Conservation (phyloP, 768 basidiomycete species). For the Suillus decipiens region DNA sequence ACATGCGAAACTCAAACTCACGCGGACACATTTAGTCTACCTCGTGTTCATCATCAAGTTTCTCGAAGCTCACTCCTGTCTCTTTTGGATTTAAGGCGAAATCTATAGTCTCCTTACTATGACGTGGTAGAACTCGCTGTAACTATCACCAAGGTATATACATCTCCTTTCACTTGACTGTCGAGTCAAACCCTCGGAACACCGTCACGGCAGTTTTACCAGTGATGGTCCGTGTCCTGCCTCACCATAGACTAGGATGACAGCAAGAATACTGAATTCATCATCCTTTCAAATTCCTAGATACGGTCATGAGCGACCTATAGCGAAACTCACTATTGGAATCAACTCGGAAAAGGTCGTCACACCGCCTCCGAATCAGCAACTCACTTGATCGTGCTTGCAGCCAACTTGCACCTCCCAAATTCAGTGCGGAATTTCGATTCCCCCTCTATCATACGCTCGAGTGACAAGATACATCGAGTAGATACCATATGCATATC, state of each 20-base stretch:
- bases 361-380: background rate
- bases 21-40: background rate
- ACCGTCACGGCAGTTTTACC: background rate
- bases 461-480: background rate
- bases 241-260: background rate
- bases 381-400: conserved; percentile 1
- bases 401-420: conserved; percentile 1
- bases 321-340: conserved; percentile 3
- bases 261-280: background rate
- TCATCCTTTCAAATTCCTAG: conserved; percentile 2
- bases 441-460: conserved; percentile 16
- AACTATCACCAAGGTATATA: background rate
- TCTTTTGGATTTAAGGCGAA: background rate
- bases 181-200: background rate
- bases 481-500: too few species aligned
- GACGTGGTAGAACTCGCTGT: background rate
- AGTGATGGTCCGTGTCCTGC: background rate
- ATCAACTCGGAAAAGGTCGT: conserved; percentile 2
- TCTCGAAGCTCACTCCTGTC: background rate
- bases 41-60: background rate
- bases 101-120: background rate
- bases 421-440: conserved; percentile 17
- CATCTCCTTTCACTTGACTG: background rate
- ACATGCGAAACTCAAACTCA: conserved; percentile 6
- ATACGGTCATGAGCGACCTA: background rate